Percentiles rank a stretch among this genome's conserved stretches.
Evolutionary conservation across 805 yeast genomes (phyloP).

Genomic region (Ogataea trehaloabstinens): DNA sequence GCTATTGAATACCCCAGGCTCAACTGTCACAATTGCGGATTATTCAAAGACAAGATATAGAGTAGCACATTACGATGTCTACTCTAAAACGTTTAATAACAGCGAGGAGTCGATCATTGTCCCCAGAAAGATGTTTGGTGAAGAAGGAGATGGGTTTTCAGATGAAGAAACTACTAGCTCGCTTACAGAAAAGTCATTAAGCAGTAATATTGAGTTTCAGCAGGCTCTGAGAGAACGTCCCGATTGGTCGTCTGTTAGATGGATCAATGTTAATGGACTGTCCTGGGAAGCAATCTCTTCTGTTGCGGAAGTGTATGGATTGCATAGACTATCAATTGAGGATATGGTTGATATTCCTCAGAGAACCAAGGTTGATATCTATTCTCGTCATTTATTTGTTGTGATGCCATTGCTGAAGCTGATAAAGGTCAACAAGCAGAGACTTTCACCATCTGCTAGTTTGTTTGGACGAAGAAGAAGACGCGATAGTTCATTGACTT

Average conservation of each 20-base stretch:
- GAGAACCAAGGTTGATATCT: slow-evolving; percentile 56
- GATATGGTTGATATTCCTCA: slow-evolving; percentile 65
- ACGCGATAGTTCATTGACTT: slow-evolving; percentile 7
- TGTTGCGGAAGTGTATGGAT: slow-evolving; percentile 41
- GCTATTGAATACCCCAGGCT: slow-evolving; percentile 49
- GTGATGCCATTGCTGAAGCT: slow-evolving; percentile 53
- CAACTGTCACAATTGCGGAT: slow-evolving; percentile 53
- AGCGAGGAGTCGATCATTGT: slow-evolving; percentile 14
- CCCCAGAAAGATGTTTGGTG: slow-evolving; percentile 7
- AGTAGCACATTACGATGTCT: slow-evolving; percentile 42
- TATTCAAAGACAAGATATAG: slow-evolving; percentile 44
- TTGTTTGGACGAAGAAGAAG: background rate
- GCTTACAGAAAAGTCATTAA: slow-evolving; percentile 17
- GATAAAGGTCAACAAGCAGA: slow-evolving; percentile 27
- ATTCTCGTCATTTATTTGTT: slow-evolving; percentile 49
- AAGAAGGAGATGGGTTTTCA: slow-evolving; percentile 12
- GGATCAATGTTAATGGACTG: slow-evolving; percentile 60
- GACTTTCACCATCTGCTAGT: background rate
- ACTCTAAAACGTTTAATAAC: slow-evolving; percentile 24
- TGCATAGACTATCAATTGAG: slow-evolving; percentile 57
- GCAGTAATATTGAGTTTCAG: slow-evolving; percentile 30
- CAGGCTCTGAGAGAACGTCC: slow-evolving; percentile 37
- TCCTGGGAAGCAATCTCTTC: slow-evolving; percentile 57
- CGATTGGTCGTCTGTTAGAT: slow-evolving; percentile 48
- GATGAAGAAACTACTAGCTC: slow-evolving; percentile 7